Evolutionary conservation across 768 basidiomycete species (phyloP), one percentile per base, ranked within the genome.

Genomic region (Basidioascus undulatus): DNA sequence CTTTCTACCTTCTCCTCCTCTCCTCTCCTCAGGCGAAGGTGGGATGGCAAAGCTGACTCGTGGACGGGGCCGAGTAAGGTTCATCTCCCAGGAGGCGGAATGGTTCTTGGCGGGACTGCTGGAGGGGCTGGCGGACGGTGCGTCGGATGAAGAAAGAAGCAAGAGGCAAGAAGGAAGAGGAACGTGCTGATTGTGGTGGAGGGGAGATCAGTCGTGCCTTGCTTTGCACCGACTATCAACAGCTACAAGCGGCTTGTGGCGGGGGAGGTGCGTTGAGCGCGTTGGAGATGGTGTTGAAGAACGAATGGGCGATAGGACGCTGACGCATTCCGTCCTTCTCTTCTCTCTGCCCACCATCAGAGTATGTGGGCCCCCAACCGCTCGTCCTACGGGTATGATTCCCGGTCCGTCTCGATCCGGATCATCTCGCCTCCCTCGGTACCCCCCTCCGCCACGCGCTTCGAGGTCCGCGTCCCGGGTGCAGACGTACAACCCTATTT

Each of bases 401-500:
- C 81, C 18, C 79, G 92, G 27, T 76, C 75, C 0, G 84, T 86
- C 10, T 83, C 82, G 9, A 70, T 96, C 37, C 74, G 92, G 33
- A 78, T 98, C 48, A 74, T 98, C 51, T 75, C 78, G 0, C 86
- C 89, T 2, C 92, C 92, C 1, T 74, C 78, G 5, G 76, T 74
- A n/a, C 69, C 77, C 3, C 67, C 69, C 8, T 57, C 70, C 4
- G 82, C 79, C 3, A 94, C 92, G 1, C 67, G 92, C 37, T 69
- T 98, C 51, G 92, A 98, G 62, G 62, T 98, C 12, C 76, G 92
- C 40, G 71, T 96, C 15, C 87, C 92, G 1, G 92, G 92, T 20
- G 92, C 92, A 30, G 92, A 98, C 53, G 82, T 94, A 70, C 86
- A 87, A 59, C 80, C 84, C 1, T 80, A 86, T 59, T 82, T 77